Evolutionary conservation across 495 filamentous ascomycete species (phyloP), one percentile per base, ranked within the genome.

Genomic region (Neurospora sp.): DNA sequence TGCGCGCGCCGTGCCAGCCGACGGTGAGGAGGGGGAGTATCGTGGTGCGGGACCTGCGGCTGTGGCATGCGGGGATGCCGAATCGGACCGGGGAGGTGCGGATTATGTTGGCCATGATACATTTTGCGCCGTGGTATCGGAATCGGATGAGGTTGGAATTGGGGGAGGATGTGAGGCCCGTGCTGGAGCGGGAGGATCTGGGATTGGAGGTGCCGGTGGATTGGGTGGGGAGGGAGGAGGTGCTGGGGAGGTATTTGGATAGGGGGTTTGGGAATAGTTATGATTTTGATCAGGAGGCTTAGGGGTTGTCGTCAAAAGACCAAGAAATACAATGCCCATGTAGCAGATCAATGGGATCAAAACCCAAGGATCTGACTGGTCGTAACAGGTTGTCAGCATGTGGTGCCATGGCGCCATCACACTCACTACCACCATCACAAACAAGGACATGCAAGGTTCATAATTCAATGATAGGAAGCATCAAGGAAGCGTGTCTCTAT

Each of bases 1-100:
- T 80, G 6, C 74, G 83, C 22, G 80, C 84, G 4, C 87, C 87
- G 3, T 77, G 80, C 31, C 88, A 90, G 75, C 85, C 85, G 0
- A 71, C 77, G 5, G 81, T 88, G 2, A 81, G 83, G 35, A 89
- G 88, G 71, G 87, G 88, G 1, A 84, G 84, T 61, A 75, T 89
- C 10, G 76, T 88, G 35, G 73, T 90, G 10, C 81, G 89, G 5
- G 88, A 90, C 77, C 77, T 89, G 70, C 76, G 88, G 31, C 81
- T 90, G 5, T 91, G 88, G 88, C 88, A 90, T 78, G 87, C 85
- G 8, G 88, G 88, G 0, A 87, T 88, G 82, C 88, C 87, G 10
- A 91, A 90, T 72, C 73, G 80, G 22, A 85, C 83, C 7, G 76
- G 82, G 20, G 78, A 81, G 12, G 80, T 82, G 0, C 80, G 88